Evolutionary conservation across 805 yeast genomes (phyloP), one percentile per base, ranked within the genome.

Genomic region (Wickerhamiella sergipiensis): DNA sequence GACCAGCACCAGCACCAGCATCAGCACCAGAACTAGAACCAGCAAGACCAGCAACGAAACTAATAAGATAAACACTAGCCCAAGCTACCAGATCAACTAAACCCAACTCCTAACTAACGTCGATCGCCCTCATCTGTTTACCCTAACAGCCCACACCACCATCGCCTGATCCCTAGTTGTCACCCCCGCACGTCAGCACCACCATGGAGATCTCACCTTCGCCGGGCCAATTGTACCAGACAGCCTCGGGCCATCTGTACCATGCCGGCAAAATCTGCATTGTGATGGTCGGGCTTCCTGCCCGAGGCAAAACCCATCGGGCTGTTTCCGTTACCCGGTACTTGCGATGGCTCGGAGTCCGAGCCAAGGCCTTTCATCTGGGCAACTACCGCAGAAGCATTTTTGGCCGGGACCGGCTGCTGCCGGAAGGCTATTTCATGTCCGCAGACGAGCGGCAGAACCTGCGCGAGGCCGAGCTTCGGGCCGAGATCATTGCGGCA

Each of bases 241-340:
- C 97, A 0, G 95, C 87, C 52, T 79, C 89, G 0, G 98, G 98
- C 0, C 77, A 87, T 56, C 72, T 92, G 59, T 92, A 86, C 69
- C 97, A 92, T 61, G 97, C 98, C 4, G 98, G 98, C 3, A 85
- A 86, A 60, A 80, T 92, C 44, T 79, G 95, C 59, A 83, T 92
- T 49, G 86, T 84, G 3, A 74, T 92, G 57, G 90, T 85, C 4
- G 98, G 98, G 0, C 72, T 89, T 53, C 97, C 98, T 1, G 97
- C 96, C 1, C 75, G 97, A 46, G 97, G 97, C 1, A 92, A 92
- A 64, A 92, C 98, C 1, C 87, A 88, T 64, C 72, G 90, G 48
- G 83, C 96, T 6, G 97, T 90, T 40, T 82, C 95, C 13, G 73
- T 92, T 56, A 87, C 96, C 3, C 76, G 98, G 52, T 92, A 89